phyloP scores from a whole-genome alignment of 2,329 filamentous ascomycete genomes.

The Chlorencoelia australis region DNA sequence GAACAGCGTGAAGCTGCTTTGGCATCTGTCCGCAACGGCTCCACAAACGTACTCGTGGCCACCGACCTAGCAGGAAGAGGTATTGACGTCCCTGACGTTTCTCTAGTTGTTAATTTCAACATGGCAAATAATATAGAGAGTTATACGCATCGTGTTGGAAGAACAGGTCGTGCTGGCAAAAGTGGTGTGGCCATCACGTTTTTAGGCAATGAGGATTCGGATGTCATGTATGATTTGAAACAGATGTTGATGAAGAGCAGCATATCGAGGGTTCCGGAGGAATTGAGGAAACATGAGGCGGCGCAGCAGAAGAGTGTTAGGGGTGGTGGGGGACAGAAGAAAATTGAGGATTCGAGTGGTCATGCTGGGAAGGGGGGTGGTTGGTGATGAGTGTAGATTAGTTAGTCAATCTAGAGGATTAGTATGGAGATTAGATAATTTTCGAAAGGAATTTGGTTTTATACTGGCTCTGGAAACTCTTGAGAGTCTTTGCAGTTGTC shows the following conservation, averaged over 20 bases:
- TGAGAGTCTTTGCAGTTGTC: too few species aligned
- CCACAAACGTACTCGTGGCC: conserved; percentile 81
- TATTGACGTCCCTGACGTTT: conserved; percentile 95
- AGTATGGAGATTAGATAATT: too few species aligned
- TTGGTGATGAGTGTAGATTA: conserved; percentile 4
- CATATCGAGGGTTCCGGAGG: conserved; percentile 83
- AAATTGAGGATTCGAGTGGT: conserved; percentile 31
- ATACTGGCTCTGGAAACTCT: too few species aligned
- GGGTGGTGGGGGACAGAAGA: conserved; percentile 34
- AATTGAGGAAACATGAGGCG: conserved; percentile 78
- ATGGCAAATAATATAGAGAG: conserved; percentile 90
- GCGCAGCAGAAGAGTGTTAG: conserved; percentile 70
- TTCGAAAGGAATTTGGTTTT: too few species aligned
- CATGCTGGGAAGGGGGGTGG: conserved; percentile 30
- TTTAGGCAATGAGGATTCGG: conserved; percentile 78
- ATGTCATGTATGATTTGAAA: conserved; percentile 88
- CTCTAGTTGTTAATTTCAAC: conserved; percentile 96
- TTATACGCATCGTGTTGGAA: conserved; percentile 93
- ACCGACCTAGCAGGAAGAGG: conserved; percentile 93
- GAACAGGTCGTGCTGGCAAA: conserved; percentile 96
- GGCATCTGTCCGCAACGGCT: conserved; percentile 68
- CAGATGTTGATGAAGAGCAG: conserved; percentile 90
- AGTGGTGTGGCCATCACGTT: conserved; percentile 95
- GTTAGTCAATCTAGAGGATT: too few species aligned
- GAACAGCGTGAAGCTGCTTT: conserved; percentile 94